Conservation (phyloP, 164 flowering plant species). For the Hamamelis virginiana region DNA sequence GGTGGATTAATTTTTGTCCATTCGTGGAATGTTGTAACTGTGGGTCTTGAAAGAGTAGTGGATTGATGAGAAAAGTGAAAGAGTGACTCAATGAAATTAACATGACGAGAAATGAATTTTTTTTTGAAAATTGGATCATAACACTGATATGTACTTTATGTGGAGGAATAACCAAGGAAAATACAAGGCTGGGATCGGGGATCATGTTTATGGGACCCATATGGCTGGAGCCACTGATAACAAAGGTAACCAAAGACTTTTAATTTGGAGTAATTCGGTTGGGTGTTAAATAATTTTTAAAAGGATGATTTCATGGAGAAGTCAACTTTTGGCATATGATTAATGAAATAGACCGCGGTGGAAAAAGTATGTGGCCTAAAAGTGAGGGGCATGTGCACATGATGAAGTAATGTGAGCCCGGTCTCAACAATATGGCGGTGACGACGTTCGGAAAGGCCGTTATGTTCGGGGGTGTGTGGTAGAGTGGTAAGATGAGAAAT, state of each 20-base stretch:
- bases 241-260: conserved; percentile 4
- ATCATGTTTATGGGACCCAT: conserved; percentile 3
- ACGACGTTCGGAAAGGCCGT: no score
- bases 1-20: neutral
- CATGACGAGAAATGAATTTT: no score
- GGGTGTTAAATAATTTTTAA: neutral
- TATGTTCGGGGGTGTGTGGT: neutral
- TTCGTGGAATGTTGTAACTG: neutral
- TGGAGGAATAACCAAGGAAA: no score
- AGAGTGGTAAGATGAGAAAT: neutral
- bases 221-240: conserved; percentile 3
- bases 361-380: neutral
- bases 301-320: neutral
- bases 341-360: neutral
- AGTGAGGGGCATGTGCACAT: neutral
- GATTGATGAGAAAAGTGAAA: conserved; percentile 4
- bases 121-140: conserved; percentile 5
- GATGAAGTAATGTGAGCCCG: no score
- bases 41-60: neutral
- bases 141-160: conserved; percentile 5
- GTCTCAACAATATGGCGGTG: no score
- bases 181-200: neutral
- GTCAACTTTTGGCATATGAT: no score
- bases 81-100: no score
- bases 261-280: conserved; percentile 1